Evolutionary conservation across 225 moss, liverwort and hornwort genomes (phyloP).

Genomic region (Sphagnum contortum): DNA sequence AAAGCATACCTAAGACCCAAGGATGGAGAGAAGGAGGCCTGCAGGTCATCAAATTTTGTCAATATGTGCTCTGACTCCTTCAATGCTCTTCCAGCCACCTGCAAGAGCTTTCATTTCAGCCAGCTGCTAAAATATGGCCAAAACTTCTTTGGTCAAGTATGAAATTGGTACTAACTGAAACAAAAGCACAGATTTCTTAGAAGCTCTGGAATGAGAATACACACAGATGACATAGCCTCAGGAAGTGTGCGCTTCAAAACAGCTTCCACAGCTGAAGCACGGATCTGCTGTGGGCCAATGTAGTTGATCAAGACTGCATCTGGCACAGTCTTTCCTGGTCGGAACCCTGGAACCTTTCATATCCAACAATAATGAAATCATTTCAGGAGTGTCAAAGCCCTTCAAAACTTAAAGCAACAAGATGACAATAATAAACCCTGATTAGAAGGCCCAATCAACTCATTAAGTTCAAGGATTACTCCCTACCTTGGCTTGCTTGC

Average conservation of each 20-base stretch:
- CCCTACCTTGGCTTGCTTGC: conserved; percentile 88
- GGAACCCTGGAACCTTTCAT: conserved; percentile 66
- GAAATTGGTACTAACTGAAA: background rate
- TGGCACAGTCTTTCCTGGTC: conserved; percentile 74
- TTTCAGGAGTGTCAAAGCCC: background rate
- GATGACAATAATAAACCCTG: conserved; percentile 1
- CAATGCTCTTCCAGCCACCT: conserved; percentile 94
- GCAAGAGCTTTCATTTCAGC: conserved; percentile 3
- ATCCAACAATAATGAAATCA: background rate
- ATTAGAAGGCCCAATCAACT: too few relatives aligned
- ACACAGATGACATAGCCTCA: conserved; percentile 94
- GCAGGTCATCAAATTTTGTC: conserved; percentile 76
- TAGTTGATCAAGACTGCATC: conserved; percentile 83
- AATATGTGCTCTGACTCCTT: conserved; percentile 98
- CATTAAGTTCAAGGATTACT: background rate
- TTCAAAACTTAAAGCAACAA: background rate
- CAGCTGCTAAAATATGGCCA: background rate
- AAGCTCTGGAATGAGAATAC: conserved; percentile 1
- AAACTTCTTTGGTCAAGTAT: background rate
- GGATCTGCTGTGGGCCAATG: conserved; percentile 67
- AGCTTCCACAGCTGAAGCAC: conserved; percentile 80
- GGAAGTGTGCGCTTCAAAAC: conserved; percentile 84
- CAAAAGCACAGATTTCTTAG: background rate
- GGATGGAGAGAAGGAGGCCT: conserved; percentile 55
- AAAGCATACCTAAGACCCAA: conserved; percentile 51